Conservation (phyloP, 352 stramenopile species). For the Pythium apleroticum region DNA sequence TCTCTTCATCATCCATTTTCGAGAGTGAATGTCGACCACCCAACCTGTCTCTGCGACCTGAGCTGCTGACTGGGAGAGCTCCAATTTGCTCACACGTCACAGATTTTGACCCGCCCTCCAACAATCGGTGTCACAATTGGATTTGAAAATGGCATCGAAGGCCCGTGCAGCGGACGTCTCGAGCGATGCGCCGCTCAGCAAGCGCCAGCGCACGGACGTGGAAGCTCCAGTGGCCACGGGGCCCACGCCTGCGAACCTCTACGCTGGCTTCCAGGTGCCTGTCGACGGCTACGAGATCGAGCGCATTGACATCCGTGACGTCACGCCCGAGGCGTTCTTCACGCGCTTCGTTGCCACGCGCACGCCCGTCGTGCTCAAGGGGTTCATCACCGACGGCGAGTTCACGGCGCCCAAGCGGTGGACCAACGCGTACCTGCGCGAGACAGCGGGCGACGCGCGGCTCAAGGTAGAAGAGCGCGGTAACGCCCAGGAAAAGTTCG, state of each 20-base stretch:
- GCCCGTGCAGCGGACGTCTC: not conserved
- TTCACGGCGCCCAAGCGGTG: constrained; percentile 66
- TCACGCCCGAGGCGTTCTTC: constrained; percentile 79
- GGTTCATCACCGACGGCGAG: constrained; percentile 52
- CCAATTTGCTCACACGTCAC: constrained; percentile 14
- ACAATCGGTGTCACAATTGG: no score
- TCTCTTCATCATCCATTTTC: no score
- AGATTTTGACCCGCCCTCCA: constrained; percentile 8
- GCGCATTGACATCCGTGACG: constrained; percentile 44
- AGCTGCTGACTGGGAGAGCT: not conserved
- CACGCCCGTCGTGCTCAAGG: constrained; percentile 76
- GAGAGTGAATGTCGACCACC: constrained; percentile 13
- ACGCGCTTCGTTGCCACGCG: constrained; percentile 72
- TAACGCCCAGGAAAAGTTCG: constrained; percentile 71
- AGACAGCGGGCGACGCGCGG: constrained; percentile 55
- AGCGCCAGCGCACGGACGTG: constrained; percentile 46
- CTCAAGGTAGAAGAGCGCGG: constrained; percentile 83
- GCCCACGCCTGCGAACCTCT: constrained; percentile 42
- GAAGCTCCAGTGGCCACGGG: not conserved
- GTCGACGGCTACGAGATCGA: constrained; percentile 47
- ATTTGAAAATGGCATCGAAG: constrained; percentile 3
- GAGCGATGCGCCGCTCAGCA: constrained; percentile 26
- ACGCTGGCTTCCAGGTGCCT: constrained; percentile 56
- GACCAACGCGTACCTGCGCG: constrained; percentile 72
- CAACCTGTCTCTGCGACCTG: constrained; percentile 14